Evolutionary conservation across 352 stramenopile species (phyloP), one percentile per base, ranked within the genome.

Genomic region (Halophytophthora polymorphica): DNA sequence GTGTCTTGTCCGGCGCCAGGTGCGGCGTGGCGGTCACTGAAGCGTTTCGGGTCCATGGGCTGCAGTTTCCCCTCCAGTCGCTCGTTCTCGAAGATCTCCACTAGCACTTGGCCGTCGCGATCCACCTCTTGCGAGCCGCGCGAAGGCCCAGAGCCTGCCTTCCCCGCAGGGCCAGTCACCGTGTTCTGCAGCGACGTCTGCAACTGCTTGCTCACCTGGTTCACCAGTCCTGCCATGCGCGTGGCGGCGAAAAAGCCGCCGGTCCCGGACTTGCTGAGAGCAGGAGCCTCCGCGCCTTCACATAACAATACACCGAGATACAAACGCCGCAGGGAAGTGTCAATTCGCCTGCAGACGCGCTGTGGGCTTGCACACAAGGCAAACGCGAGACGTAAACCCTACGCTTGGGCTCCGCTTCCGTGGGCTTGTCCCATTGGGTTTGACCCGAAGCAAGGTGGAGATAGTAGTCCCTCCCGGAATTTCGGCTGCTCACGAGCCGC

Each of bases 71-170:
- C 84, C 49, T 93, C 83, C 21, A 93, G 62, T 2, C 84, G 80
- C 43, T 95, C 82, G 57, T 95, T 90, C 56, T 95, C 84, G 50
- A 85, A 95, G n/a, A 92, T 75, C 45, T 93, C 79, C 19, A 85
- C 74, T 8, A 88, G 34, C n/a, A 77, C 52, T 58, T 94, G 78
- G 1, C 76, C 77, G 36, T 92, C 79, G 25, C 74, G 75, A 53
- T 89, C 81, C 3, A 86, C 44, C 25, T 88, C 76, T 41, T 83
- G 72, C 6, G 66, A 85, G 45, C 70, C 71, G 57, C 64, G 75
- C 25, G 61, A 63, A 25, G 72, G 60, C 19, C 58, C 34, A 21
- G 48, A 46, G 25, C 58, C 56, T 31, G 61, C 6, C 45, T 75
- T 64, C 17, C 45, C 44, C 41, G 54, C 46, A 53, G 47, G 52